phyloP scores from a whole-genome alignment of 768 basidiomycete genomes.

The Cystobasidium ongulense region DNA sequence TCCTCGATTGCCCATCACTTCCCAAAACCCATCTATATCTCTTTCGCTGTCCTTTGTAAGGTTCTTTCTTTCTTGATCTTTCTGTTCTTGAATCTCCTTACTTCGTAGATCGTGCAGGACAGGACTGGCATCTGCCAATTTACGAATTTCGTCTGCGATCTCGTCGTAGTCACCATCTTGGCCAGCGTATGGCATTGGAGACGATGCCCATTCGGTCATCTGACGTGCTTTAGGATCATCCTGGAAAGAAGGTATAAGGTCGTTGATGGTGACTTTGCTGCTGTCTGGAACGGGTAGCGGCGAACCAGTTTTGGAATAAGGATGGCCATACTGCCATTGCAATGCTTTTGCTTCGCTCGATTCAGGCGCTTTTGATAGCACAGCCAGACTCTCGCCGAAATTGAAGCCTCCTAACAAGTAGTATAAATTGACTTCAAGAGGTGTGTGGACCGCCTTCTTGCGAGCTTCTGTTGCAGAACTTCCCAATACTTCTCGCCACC shows the following conservation, averaged over 20 bases:
- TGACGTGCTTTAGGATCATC: slow-evolving; percentile 95
- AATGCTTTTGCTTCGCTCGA: slow-evolving; percentile 33
- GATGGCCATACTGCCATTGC: slow-evolving; percentile 70
- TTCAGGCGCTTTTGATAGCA: slow-evolving; percentile 30
- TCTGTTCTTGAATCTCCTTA: slow-evolving; percentile 30
- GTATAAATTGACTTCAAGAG: slow-evolving; percentile 13
- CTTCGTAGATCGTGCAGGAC: neutral
- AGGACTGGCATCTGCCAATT: neutral
- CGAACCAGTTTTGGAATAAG: slow-evolving; percentile 49
- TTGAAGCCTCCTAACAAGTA: slow-evolving; percentile 34
- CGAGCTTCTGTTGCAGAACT: slow-evolving; percentile 50
- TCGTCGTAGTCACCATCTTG: slow-evolving; percentile 52
- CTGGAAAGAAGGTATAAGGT: slow-evolving; percentile 80
- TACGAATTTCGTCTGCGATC: slow-evolving; percentile 1
- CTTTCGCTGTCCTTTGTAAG: slow-evolving; percentile 16
- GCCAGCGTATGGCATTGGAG: slow-evolving; percentile 44
- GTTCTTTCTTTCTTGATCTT: slow-evolving; percentile 34
- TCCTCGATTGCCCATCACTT: slow-evolving; percentile 89
- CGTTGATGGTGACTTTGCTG: slow-evolving; percentile 51
- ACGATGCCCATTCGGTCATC: slow-evolving; percentile 51
- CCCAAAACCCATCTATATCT: slow-evolving; percentile 78
- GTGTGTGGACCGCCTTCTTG: neutral
- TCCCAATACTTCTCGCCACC: slow-evolving; percentile 79
- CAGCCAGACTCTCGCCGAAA: neutral
- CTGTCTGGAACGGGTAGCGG: slow-evolving; percentile 40